These are phyloP conservation scores for Podaxis sp. DNA, from an alignment of 768 basidiomycete species.

Conservation along the genomic window DNA sequence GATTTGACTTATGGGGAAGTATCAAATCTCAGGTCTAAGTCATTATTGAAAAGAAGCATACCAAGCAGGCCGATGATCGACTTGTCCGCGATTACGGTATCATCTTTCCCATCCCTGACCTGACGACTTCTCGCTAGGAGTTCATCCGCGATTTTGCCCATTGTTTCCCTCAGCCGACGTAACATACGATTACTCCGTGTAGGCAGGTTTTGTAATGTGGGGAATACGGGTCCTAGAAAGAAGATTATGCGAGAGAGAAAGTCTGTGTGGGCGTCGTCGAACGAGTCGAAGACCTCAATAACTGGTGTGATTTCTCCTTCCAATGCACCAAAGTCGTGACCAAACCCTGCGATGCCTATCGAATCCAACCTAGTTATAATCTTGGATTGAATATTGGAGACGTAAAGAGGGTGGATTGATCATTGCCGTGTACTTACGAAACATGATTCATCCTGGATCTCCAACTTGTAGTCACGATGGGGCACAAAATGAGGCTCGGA, in stretches of 20 bases:
- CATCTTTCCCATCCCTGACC: slow-evolving; percentile 28
- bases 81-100: slow-evolving; percentile 30
- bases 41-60: slow-evolving; percentile 17
- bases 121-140: slow-evolving; percentile 36
- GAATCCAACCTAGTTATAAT: slow-evolving; percentile 45
- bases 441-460: slow-evolving; percentile 43
- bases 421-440: slow-evolving; percentile 28
- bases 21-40: neutral
- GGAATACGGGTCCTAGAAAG: slow-evolving; percentile 37
- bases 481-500: neutral
- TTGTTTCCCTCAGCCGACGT: slow-evolving; percentile 30
- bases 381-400: neutral
- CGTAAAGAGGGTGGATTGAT: neutral
- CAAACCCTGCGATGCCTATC: slow-evolving; percentile 60
- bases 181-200: slow-evolving; percentile 32
- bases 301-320: slow-evolving; percentile 46
- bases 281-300: slow-evolving; percentile 39
- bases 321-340: slow-evolving; percentile 54
- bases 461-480: neutral
- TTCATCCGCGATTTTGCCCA: slow-evolving; percentile 39
- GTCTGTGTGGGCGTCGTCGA: slow-evolving; percentile 27
- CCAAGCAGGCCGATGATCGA: slow-evolving; percentile 40
- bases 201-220: slow-evolving; percentile 34
- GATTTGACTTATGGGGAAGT: slow-evolving; percentile 32
- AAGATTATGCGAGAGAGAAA: slow-evolving; percentile 30